Conservation (phyloP, 176 grass and related monocot species). For the Ensete glaucum region DNA sequence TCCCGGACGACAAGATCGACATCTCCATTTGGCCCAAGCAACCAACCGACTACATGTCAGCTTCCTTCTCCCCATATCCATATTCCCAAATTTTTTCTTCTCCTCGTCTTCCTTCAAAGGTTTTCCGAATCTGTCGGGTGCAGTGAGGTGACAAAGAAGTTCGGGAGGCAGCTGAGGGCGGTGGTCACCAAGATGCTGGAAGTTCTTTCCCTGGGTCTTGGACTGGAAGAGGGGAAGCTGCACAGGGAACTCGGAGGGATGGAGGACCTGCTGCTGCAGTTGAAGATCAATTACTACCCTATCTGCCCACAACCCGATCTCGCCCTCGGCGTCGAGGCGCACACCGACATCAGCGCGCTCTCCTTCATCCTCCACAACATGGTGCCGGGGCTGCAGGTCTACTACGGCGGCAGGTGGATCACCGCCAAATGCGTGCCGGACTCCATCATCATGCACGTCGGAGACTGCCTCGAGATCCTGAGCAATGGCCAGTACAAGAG, state of each 20-base stretch:
- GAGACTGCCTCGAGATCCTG: conserved; percentile 89
- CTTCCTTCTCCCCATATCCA: too few species aligned
- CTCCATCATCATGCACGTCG: conserved; percentile 66
- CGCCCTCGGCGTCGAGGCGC: conserved; percentile 73
- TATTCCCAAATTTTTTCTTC: not conserved
- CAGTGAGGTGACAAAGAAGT: conserved; percentile 45
- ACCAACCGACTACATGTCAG: conserved; percentile 44
- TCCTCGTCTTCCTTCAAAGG: not conserved
- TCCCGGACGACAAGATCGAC: conserved; percentile 38
- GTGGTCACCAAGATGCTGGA: conserved; percentile 46
- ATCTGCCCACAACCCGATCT: conserved; percentile 76
- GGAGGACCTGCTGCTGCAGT: conserved; percentile 47
- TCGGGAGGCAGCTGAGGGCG: conserved; percentile 19
- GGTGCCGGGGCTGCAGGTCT: conserved; percentile 75
- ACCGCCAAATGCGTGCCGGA: conserved; percentile 47
- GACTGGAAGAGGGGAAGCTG: conserved; percentile 18
- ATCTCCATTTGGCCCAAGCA: conserved; percentile 44
- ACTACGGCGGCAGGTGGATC: conserved; percentile 40
- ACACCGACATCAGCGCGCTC: conserved; percentile 81
- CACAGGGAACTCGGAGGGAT: conserved; percentile 30
- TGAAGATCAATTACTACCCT: conserved; percentile 99
- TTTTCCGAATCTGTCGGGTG: not conserved
- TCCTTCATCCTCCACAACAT: conserved; percentile 92
- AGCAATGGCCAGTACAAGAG: conserved; percentile 78
- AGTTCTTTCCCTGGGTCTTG: conserved; percentile 57